Evolutionary conservation across 306 rosid genomes (phyloP), one percentile per base, ranked within the genome.

Genomic region (Phaseolus lunatus): DNA sequence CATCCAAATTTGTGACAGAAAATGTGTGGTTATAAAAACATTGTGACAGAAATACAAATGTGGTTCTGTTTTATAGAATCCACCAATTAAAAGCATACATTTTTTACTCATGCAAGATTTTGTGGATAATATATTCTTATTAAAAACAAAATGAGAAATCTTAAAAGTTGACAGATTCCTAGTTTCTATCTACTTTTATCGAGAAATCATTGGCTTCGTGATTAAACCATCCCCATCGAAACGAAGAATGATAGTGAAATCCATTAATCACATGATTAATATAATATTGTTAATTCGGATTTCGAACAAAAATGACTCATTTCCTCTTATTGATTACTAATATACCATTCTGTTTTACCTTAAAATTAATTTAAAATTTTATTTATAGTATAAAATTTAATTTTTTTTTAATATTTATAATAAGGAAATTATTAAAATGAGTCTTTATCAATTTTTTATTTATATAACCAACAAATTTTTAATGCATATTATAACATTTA

Each of bases 21-120:
- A n/a, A n/a, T n/a, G n/a, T n/a, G n/a, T n/a, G n/a, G n/a, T n/a
- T n/a, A n/a, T n/a, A n/a, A n/a, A n/a, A n/a, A 27, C 31, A 27
- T 6, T 59, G 68, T 62, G 45, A 62, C 68, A 62, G 68, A 23
- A 62, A 16, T 16, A 5, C 4, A 7, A 39, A 2, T 13, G 26
- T 33, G 47, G 47, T 62, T 61, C 15, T 0, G 13, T 29, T 14
- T 78, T 10, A 39, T 20, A n/a, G 67, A 45, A 33, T 65, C 58
- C 15, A 44, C 52, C 70, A 56, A 19, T 7, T 15, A 31, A 39
- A 41, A 45, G 57, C 44, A 35, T 67, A 67, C 15, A 67, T 75
- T 70, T n/a, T 76, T 31, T 53, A 16, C 81, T 69, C 67, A 53
- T 80, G 61, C 73, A 43, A 35, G 13, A 58, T 79, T 64, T 44